Evolutionary conservation across 2,329 filamentous ascomycete genomes (phyloP).

Genomic region (Cercospora janseana): DNA sequence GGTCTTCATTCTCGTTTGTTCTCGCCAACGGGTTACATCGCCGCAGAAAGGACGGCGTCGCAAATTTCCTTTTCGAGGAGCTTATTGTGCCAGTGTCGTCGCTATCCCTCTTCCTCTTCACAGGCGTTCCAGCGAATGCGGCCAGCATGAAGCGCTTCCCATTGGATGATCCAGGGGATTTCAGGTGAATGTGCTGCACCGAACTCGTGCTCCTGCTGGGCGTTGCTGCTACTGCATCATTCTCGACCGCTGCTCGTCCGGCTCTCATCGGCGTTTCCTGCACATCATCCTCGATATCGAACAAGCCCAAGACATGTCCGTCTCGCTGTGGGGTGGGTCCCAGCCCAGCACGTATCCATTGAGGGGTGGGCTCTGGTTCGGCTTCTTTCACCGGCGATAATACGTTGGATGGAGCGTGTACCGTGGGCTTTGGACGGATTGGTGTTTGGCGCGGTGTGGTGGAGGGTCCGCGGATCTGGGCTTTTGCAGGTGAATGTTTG

Average conservation of each 20-base stretch:
- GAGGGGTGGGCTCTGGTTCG: constrained; percentile 34
- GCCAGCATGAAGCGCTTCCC: constrained; percentile 60
- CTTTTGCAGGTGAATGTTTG: constrained; percentile 17
- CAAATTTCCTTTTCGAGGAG: constrained; percentile 46
- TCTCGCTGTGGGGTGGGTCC: constrained; percentile 79
- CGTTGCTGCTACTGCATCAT: constrained; percentile 41
- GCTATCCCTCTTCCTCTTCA: constrained; percentile 49
- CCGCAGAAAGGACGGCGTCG: constrained; percentile 69
- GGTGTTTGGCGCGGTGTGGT: constrained; percentile 26
- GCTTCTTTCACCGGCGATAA: constrained; percentile 31
- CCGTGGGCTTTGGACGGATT: constrained; percentile 15
- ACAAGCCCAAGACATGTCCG: constrained; percentile 72
- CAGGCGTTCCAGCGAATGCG: constrained; percentile 62
- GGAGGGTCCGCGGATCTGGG: background rate
- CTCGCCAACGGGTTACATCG: constrained; percentile 50
- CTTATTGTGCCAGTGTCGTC: constrained; percentile 35
- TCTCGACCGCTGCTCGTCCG: constrained; percentile 6
- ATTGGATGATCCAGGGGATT: constrained; percentile 54
- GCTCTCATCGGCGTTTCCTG: constrained; percentile 25
- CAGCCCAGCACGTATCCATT: constrained; percentile 43
- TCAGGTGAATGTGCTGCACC: constrained; percentile 25
- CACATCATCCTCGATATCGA: constrained; percentile 58
- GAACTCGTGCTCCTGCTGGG: constrained; percentile 37
- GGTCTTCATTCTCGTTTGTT: constrained; percentile 57
- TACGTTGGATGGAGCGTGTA: background rate